Evolutionary conservation across 2,329 filamentous ascomycete genomes (phyloP), one percentile per base, ranked within the genome.

Genomic region (Apiospora phragmitis): DNA sequence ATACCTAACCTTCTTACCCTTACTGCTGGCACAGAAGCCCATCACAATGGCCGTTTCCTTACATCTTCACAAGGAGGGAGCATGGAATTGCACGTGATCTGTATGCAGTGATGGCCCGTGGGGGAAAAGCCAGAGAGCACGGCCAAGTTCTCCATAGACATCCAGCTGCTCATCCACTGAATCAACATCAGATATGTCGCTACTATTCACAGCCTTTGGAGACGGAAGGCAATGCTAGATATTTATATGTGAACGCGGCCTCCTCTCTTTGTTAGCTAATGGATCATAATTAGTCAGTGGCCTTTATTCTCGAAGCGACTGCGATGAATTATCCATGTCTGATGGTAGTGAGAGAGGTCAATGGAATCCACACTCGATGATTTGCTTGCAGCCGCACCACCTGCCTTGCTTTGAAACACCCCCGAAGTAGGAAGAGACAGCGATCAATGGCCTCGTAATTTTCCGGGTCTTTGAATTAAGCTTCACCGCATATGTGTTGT

Each of bases 401-500:
- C 14, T 59, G 51, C 51, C 35, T 51, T 32, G 51, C 51, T 59
- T 59, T 18, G 29, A 59, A 59, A 59, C 51, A 59, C 29, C 29
- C 51, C 29, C 51, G 26, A 35, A 21, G 16, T 29, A 59, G 51
- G 51, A 18, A 35, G 18, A 35, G 29, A 32, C 16, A 29, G 51
- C 32, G 26, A 59, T 32, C 51, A 32, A 35, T 59, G 26, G 16
- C 29, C 51, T 59, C 51, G 51, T 35, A 11, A 32, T 59, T 35
- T 59, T 59, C 32, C 51, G 51, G 51, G 51, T 59, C 51, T 62
- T 62, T 24, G 14, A 38, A 38, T 62, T 62, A 62, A 62, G 55
- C 55, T 62, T 62, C 55, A 62, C 55, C 32, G 55, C 32, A 62
- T 62, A 38, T 62, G 55, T 62, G 55, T 35, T 38, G 55, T 62